phyloP scores from a whole-genome alignment of 2,329 filamentous ascomycete genomes.

The Pseudocercospora musae region DNA sequence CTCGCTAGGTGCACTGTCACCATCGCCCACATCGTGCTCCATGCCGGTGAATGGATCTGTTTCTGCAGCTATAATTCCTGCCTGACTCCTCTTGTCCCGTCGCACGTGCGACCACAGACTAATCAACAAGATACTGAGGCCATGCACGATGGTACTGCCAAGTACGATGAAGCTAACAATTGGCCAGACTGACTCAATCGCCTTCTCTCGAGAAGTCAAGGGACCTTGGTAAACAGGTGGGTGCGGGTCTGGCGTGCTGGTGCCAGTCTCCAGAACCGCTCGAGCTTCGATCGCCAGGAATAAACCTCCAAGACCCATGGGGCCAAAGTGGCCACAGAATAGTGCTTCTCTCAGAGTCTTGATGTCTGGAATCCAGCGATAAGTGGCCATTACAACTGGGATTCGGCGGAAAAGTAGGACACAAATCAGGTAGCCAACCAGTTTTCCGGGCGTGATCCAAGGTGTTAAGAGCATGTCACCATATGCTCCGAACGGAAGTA shows the following conservation, averaged over 20 bases:
- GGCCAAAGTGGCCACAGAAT: conserved; percentile 57
- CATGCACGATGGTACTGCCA: conserved; percentile 54
- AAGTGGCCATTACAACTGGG: conserved; percentile 49
- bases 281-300: conserved; percentile 57
- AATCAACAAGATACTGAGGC: conserved; percentile 51
- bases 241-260: conserved; percentile 43
- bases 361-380: conserved; percentile 49
- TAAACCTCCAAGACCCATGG: conserved; percentile 56
- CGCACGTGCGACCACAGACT: conserved; percentile 49
- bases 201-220: conserved; percentile 35
- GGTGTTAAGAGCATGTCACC: conserved; percentile 39
- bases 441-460: conserved; percentile 38
- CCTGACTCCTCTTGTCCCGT: conserved; percentile 46
- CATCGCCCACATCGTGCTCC: conserved; percentile 44
- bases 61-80: conserved; percentile 50
- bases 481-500: conserved; percentile 53
- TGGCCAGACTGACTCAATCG: conserved; percentile 51
- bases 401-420: conserved; percentile 53
- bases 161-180: conserved; percentile 55
- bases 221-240: conserved; percentile 40
- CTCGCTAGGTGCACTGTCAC: conserved; percentile 33
- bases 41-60: conserved; percentile 51
- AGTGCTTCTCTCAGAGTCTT: conserved; percentile 51
- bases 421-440: conserved; percentile 48
- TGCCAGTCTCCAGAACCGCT: conserved; percentile 51